Evolutionary conservation across 1,284 basidiomycete species (phyloP).

Genomic region (Sporisorium iseilematis-ciliati): DNA sequence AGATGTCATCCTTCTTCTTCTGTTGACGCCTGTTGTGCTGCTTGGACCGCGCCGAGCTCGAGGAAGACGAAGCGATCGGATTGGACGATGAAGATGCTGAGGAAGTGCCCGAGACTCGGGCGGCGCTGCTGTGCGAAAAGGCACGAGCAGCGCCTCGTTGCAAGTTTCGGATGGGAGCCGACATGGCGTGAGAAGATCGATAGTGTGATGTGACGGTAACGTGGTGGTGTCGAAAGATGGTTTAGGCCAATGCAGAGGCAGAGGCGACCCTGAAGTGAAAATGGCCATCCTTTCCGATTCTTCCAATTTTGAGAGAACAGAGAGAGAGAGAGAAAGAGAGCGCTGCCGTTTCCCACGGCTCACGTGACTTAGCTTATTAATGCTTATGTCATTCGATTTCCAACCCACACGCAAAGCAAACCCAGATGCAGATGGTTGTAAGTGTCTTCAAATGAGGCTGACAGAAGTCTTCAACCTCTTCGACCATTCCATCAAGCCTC

Average conservation of each 20-base stretch:
- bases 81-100: slow-evolving; percentile 33
- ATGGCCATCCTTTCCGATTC: background rate
- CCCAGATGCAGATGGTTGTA: background rate
- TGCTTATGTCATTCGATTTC: background rate
- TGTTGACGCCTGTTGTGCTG: slow-evolving; percentile 29
- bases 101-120: slow-evolving; percentile 11
- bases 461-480: no score
- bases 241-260: background rate
- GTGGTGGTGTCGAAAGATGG: background rate
- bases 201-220: background rate
- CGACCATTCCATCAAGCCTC: no score
- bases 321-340: no score
- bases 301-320: background rate
- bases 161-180: slow-evolving; percentile 44
- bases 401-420: no score
- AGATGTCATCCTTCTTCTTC: slow-evolving; percentile 48
- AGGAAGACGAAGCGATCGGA: slow-evolving; percentile 30
- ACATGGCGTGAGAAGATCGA: slow-evolving; percentile 36
- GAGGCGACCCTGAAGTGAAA: background rate
- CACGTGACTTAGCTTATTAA: slow-evolving; percentile 9
- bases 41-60: slow-evolving; percentile 19
- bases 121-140: slow-evolving; percentile 28
- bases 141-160: slow-evolving; percentile 33
- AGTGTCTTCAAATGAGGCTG: no score
- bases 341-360: background rate